Evolutionary conservation across 495 filamentous ascomycete genomes (phyloP), one percentile per base, ranked within the genome.

Genomic region (Podospora didyma): DNA sequence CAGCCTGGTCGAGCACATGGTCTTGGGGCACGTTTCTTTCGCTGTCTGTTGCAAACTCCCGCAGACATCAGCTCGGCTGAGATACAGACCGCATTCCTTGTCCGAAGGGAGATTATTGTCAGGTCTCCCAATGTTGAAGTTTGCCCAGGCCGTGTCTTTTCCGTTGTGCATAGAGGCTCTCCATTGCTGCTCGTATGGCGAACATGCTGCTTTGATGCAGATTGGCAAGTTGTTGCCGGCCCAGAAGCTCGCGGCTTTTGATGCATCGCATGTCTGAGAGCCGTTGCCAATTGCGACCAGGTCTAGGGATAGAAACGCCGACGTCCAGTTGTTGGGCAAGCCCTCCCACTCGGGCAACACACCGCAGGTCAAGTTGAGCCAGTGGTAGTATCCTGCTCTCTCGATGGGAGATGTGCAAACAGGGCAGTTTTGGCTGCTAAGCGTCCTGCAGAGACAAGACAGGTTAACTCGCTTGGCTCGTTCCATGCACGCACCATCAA

Each of bases 311-410:
- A 14, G n/a, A 16, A 41, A 51, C 3, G 7, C 34, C 12, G 31
- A n/a, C 31, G 19, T 31, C 49, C 49, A 51, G 34, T 51, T 20
- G 1, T 20, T 14, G 3, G 49, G 49, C 11, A 51, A 20, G 49
- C 49, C 34, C 24, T 51, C 2, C 49, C 49, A 51, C 19, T 14
- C 31, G 7, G 11, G 16, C 4, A 51, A 7, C 24, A 5, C 31
- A 34, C 49, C 49, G 49, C 49, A 51, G 11, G 49, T 51, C 49
- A 41, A 19, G 49, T 51, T 51, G 11, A 51, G 34, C 49, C 49
- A 51, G 31, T 31, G 49, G 20, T 51, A 21, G n/a, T 34, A 34
- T 19, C 34, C 24, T 10, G 49, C 49, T 11, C 34, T 16, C 7
- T 41, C 49, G 31, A 49, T 17, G 3, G 47, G 22, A 22, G 49